A percentile compares a stretch with the other conserved stretches of the same genome.
These are phyloP conservation scores for Bothriochloa decipiens DNA, from an alignment of 176 grass and related monocot genomes.

Conservation along the genomic window DNA sequence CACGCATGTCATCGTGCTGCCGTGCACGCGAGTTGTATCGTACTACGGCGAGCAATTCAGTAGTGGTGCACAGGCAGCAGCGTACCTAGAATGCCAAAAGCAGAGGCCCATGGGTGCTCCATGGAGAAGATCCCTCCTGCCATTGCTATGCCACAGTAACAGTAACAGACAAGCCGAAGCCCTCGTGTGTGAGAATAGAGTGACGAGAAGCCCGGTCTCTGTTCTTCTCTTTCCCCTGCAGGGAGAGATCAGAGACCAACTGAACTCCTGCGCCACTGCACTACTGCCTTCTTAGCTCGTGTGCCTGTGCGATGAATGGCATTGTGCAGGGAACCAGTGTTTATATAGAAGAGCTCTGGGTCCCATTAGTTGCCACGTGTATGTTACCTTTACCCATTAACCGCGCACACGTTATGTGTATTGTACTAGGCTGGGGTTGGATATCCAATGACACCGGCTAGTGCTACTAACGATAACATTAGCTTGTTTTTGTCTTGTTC, in stretches of 20 bases:
- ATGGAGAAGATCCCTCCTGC: slow-evolving; percentile 64
- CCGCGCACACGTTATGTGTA: neutral
- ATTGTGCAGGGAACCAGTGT: neutral
- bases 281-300: neutral
- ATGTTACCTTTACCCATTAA: neutral
- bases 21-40: neutral
- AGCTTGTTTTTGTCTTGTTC: neutral
- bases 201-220: slow-evolving; percentile 21
- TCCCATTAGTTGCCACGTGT: neutral
- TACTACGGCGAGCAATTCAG: neutral
- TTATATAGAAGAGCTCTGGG: slow-evolving; percentile 38
- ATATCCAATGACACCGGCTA: neutral
- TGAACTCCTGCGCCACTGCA: neutral
- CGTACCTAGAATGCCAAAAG: slow-evolving; percentile 80
- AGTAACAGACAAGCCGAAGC: neutral
- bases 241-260: slow-evolving; percentile 9
- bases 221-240: slow-evolving; percentile 29
- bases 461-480: no score
- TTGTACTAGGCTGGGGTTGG: neutral
- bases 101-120: slow-evolving; percentile 66
- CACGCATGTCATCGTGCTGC: neutral
- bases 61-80: neutral
- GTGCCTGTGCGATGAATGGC: slow-evolving; percentile 4
- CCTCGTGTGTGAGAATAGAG: neutral
- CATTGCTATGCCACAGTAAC: slow-evolving; percentile 16